A percentile compares a stretch with the other conserved stretches of the same genome.
Conservation (phyloP, 1,284 basidiomycete species). For the Sporisorium iseilematis-ciliati region DNA sequence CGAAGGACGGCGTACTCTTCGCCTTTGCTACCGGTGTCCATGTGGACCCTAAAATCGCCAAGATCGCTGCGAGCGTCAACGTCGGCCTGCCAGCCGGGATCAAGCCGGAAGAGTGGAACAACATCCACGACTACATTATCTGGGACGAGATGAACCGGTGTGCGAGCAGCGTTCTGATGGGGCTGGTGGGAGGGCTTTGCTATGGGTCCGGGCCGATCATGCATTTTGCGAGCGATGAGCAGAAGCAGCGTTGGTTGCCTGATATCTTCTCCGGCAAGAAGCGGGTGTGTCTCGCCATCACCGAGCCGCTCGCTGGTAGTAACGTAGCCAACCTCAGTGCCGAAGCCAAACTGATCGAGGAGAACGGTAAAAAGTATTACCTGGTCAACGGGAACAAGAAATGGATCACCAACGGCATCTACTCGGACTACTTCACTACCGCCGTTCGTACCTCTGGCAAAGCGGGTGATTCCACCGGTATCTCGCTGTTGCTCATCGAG, state of each 20-base stretch:
- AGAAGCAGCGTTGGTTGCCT: conserved; percentile 56
- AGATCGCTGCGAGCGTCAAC: conserved; percentile 38
- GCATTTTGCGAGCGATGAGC: conserved; percentile 56
- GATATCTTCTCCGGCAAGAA: conserved; percentile 57
- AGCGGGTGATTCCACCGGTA: conserved; percentile 66
- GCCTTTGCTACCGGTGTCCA: conserved; percentile 53
- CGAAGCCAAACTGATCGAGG: conserved; percentile 62
- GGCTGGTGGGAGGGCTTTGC: conserved; percentile 40
- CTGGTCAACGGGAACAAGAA: conserved; percentile 70
- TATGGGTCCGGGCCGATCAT: conserved; percentile 54
- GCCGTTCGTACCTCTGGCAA: conserved; percentile 70
- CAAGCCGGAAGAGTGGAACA: conserved; percentile 58
- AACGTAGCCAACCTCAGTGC: conserved; percentile 69
- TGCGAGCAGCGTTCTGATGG: conserved; percentile 49
- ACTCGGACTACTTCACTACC: conserved; percentile 65
- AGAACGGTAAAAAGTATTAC: conserved; percentile 67
- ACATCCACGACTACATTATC: conserved; percentile 62
- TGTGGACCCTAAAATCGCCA: conserved; percentile 50
- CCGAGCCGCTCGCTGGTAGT: conserved; percentile 66
- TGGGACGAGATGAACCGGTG: conserved; percentile 59
- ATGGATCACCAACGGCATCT: conserved; percentile 69
- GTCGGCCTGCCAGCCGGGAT: conserved; percentile 53
- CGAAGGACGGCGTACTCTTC: conserved; percentile 59
- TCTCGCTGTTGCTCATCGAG: conserved; percentile 69
- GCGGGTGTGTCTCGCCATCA: conserved; percentile 62